Evolutionary conservation across 768 basidiomycete genomes (phyloP).

Genomic region (Inosperma sp.): DNA sequence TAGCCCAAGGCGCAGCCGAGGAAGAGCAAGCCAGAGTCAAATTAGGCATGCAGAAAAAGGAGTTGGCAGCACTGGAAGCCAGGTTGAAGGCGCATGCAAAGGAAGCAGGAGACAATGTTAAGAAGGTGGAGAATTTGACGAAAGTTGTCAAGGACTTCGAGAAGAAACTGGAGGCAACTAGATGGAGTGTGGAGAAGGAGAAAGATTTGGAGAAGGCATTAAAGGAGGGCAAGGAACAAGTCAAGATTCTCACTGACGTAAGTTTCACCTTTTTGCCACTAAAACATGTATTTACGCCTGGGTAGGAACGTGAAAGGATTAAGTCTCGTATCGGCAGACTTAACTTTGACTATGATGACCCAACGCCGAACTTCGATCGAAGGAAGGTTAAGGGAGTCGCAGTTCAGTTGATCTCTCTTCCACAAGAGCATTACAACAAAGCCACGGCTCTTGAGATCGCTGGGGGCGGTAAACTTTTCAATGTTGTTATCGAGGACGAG

Average conservation of each 20-base stretch:
- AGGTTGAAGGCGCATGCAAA: constrained; percentile 80
- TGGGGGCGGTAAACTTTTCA: constrained; percentile 84
- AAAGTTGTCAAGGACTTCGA: constrained; percentile 54
- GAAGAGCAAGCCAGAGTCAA: constrained; percentile 78
- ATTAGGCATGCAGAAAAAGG: constrained; percentile 72
- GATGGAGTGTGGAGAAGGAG: constrained; percentile 78
- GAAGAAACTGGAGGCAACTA: constrained; percentile 51
- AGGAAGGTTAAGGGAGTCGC: constrained; percentile 87
- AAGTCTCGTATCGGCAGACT: constrained; percentile 62
- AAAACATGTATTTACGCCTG: background rate
- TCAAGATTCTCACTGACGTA: constrained; percentile 63
- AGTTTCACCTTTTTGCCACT: constrained; percentile 15
- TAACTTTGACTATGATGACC: constrained; percentile 79
- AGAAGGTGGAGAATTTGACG: constrained; percentile 57
- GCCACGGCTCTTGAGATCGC: constrained; percentile 91
- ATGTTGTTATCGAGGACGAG: constrained; percentile 92
- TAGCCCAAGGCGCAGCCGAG: constrained; percentile 75
- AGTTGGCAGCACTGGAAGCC: constrained; percentile 69
- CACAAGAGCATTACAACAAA: constrained; percentile 63
- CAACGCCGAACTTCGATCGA: constrained; percentile 76
- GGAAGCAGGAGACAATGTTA: constrained; percentile 74
- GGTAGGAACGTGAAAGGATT: constrained; percentile 63
- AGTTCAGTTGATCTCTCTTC: constrained; percentile 79
- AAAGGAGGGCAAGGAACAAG: constrained; percentile 48
- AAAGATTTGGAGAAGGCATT: constrained; percentile 47